Percentiles rank a stretch among this genome's conserved stretches.
phyloP scores from a whole-genome alignment of 2,329 filamentous ascomycete genomes.

The Colletotrichum gigasporum region DNA sequence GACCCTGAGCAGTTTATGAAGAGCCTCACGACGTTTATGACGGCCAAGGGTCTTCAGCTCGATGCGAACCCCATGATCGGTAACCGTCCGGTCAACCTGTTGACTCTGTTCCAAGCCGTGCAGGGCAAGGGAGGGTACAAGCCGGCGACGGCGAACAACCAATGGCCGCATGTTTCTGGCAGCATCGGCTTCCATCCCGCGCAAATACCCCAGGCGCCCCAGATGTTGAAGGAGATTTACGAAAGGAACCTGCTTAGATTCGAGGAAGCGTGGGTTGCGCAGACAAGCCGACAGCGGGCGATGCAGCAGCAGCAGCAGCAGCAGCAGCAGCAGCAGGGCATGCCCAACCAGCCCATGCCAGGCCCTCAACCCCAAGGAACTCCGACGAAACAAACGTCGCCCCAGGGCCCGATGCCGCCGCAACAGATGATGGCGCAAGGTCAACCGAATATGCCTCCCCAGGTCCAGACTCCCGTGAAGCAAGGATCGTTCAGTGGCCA shows the following conservation, averaged over 20 bases:
- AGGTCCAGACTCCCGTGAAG: conserved; percentile 53
- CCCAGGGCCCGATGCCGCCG: conserved; percentile 38
- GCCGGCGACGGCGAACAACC: conserved; percentile 72
- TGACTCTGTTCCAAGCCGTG: conserved; percentile 81
- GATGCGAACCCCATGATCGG: conserved; percentile 79
- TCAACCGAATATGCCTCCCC: conserved; percentile 44
- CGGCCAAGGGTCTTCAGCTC: conserved; percentile 74
- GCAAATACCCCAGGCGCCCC: conserved; percentile 72
- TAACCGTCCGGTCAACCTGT: conserved; percentile 78
- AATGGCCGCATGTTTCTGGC: conserved; percentile 79
- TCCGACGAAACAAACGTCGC: conserved; percentile 54
- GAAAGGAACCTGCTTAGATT: conserved; percentile 80
- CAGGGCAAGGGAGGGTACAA: conserved; percentile 81
- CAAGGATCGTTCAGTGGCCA: conserved; percentile 58
- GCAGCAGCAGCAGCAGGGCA: conserved; percentile 45
- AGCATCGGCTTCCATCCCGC: conserved; percentile 68
- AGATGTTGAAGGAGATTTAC: conserved; percentile 78
- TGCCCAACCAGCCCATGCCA: conserved; percentile 43
- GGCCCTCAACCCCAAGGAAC: conserved; percentile 43
- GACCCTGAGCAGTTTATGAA: conserved; percentile 79
- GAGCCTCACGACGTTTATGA: conserved; percentile 81
- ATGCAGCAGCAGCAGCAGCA: conserved; percentile 59
- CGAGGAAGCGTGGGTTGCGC: conserved; percentile 72
- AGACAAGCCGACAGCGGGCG: conserved; percentile 63
- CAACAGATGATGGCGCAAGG: conserved; percentile 48